A percentile compares a stretch with the other conserved stretches of the same genome.
phyloP scores from a whole-genome alignment of 345 rosid species.

The Salix arbutifolia region DNA sequence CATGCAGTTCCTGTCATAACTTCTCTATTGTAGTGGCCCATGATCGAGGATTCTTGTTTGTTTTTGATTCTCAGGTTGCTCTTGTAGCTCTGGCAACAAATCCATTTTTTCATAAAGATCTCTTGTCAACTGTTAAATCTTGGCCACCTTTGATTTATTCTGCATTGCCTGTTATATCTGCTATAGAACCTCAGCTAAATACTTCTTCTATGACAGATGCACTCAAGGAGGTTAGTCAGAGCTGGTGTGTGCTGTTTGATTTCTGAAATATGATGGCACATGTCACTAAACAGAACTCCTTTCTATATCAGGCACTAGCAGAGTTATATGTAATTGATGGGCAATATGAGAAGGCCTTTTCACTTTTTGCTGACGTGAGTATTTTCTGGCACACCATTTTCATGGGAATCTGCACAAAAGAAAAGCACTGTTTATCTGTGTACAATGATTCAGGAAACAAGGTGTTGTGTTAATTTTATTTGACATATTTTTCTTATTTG shows the following conservation, averaged over 20 bases:
- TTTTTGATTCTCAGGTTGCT: conserved; percentile 61
- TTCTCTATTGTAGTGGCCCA: conserved; percentile 10
- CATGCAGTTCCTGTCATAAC: neutral
- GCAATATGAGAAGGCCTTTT: conserved; percentile 83
- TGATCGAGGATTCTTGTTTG: conserved; percentile 11
- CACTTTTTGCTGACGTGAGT: conserved; percentile 97
- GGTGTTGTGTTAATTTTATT: conserved; percentile 1
- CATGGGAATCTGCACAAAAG: neutral
- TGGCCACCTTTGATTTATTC: conserved; percentile 91
- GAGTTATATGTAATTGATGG: conserved; percentile 87
- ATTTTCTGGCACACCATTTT: conserved; percentile 6
- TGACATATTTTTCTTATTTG: conserved; percentile 13
- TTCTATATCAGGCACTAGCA: conserved; percentile 64
- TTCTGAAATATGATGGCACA: conserved; percentile 11
- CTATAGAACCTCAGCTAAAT: conserved; percentile 94
- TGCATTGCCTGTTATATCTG: conserved; percentile 83
- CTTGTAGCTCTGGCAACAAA: conserved; percentile 97
- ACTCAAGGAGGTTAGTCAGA: conserved; percentile 72
- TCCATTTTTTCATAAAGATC: conserved; percentile 72
- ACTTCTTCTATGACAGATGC: conserved; percentile 92
- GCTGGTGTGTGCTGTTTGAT: conserved; percentile 11
- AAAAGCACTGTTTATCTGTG: neutral
- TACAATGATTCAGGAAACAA: neutral
- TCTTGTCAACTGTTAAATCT: conserved; percentile 81
- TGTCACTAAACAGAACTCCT: conserved; percentile 21